Evolutionary conservation across 2,329 filamentous ascomycete species (phyloP), one percentile per base, ranked within the genome.

Genomic region (Trichoderma arundinaceum): DNA sequence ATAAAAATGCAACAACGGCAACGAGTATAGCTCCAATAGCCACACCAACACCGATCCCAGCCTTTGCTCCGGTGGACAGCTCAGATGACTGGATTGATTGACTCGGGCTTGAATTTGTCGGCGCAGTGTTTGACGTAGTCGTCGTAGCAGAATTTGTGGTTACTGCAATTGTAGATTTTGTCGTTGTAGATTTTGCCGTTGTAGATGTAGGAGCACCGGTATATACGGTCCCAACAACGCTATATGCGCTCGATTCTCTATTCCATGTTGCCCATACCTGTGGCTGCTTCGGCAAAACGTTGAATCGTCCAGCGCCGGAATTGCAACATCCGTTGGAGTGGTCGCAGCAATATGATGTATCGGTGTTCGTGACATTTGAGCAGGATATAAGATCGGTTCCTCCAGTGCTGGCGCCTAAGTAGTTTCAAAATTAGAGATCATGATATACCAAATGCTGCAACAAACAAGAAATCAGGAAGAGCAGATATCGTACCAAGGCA

Each of bases 371-470:
- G 13, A 49, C 57, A 28, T 60, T 49, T 4, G 43, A 60, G 33
- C 57, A 60, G 12, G 57, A 49, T 60, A 60, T 60, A 12, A 60
- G 44, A 39, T 60, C 57, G 17, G 57, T 49, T 38, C 57, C 57
- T 49, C 57, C 57, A 28, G 32, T 39, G 44, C 35, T 35, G 17
- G 57, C 44, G 22, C 17, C 57, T 60, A 49, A 3, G 2, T 19
- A 5, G n/a, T 39, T 13, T 49, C 12, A 33, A 28, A 10, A 38
- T 59, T 39, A 46, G 41, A 58, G 3, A 41, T 15, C 6, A 2
- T 9, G 3, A 39, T 56, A n/a, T 15, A 41, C 12, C 19, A n/a
- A n/a, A 10, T 35, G 4, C 22, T n/a, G 7, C 22, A 13, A 8
- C 1, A 22, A 38, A 12, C n/a, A 7, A 12, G 7, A 32, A 33